A percentile compares a stretch with the other conserved stretches of the same genome.
These are phyloP conservation scores for Russula sp. DNA, from an alignment of 768 basidiomycete species.

Conservation along the genomic window DNA sequence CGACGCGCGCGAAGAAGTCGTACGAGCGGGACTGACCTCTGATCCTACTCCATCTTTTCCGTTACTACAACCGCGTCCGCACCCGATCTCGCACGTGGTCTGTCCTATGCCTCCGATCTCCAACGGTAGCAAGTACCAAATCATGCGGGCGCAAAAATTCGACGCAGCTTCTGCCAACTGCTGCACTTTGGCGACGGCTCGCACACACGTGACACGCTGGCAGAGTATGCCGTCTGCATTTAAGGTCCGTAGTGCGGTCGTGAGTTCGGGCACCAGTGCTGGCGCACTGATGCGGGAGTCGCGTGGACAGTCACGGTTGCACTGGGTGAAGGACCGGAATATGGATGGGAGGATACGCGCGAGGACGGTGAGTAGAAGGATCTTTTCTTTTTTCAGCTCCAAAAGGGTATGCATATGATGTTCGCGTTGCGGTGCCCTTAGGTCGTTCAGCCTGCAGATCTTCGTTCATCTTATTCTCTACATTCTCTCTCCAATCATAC, in stretches of 20 bases:
- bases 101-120: no score
- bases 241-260: no score
- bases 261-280: not conserved
- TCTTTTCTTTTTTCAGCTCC: not conserved
- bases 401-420: not conserved
- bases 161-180: no score
- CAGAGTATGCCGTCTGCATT: no score
- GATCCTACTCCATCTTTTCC: no score
- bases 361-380: not conserved
- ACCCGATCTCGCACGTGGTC: no score
- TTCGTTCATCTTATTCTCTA: not conserved
- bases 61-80: no score
- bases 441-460: not conserved
- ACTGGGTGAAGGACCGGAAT: not conserved
- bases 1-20: not conserved
- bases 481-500: not conserved
- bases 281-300: not conserved
- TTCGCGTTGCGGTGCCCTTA: not conserved
- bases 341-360: constrained; percentile 7
- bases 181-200: no score
- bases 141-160: no score
- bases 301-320: not conserved
- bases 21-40: not conserved
- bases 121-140: no score
- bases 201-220: no score